Base-by-base conservation (phyloP, 768 basidiomycete species). In the Termitomyces bulborhizus region DNA sequence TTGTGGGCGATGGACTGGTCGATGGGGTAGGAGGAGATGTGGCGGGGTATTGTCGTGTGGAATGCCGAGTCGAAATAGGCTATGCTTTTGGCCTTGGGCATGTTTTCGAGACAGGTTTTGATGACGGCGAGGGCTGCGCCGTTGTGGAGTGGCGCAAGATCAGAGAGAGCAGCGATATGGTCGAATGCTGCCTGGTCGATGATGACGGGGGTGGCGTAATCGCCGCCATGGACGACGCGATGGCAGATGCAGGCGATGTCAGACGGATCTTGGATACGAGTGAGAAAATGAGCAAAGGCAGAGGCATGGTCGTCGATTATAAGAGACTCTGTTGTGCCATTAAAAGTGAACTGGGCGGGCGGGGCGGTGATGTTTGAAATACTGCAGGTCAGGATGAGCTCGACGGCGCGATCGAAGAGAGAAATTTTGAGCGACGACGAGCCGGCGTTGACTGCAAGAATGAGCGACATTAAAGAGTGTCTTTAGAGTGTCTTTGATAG, bases 1-100 rank as follows among this genome's bases (percentile, higher is more conserved):
- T 80, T 71, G 39, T 73, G 73, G 0, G 88, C 82, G 43, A 87
- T 71, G 8, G 71, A 65, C 60, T 80, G 86, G 58, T 86, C 72
- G 51, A 96, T 85, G 0, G 92, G 83, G 65, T 93, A 95, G 50
- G 82, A 87, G 39, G 87, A 80, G 52, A 94, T 83, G 63, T 93
- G 85, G 4, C 70, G 61, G 0, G 91, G 90, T 15, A 98, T 79
- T 9, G 88, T 78, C 46, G 76, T 77, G 69, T 96, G 90, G 70
- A 93, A 93, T 4, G 89, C 78, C 0, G 92, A 90, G 68, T 97
- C 93, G 65, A 96, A 97, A 64, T 87, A 90, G 0, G 93, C 88
- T 48, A 95, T 78, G 0, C 88, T 89, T 31, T 75, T 77, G 18
- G 93, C 80, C 12, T 82, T 64, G 0, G 90, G 87, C 16, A 96